A percentile compares a stretch with the other conserved stretches of the same genome.
These are phyloP conservation scores for Rubroboletus pulcherrimus DNA, from an alignment of 768 basidiomycete species.

Conservation along the genomic window DNA sequence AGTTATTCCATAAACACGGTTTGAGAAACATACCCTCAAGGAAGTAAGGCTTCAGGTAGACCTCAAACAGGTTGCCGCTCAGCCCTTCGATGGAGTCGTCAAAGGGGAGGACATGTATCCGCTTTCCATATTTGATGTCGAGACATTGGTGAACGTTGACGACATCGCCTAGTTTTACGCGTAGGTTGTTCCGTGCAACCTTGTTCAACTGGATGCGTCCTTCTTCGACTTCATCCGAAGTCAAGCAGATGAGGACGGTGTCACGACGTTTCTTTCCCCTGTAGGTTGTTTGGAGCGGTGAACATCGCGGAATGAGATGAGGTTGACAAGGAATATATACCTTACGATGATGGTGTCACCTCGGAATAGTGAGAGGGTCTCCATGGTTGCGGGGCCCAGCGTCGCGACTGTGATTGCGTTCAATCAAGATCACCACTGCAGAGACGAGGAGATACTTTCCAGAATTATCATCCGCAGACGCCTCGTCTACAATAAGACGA, in stretches of 20 bases:
- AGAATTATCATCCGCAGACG: conserved; percentile 93
- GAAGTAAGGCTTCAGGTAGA: conserved; percentile 99
- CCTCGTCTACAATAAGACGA: conserved; percentile 96
- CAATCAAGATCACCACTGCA: conserved; percentile 12
- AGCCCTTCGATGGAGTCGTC: conserved; percentile 98
- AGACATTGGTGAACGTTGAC: conserved; percentile 94
- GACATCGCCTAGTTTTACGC: conserved; percentile 95
- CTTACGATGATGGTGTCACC: conserved; percentile 95
- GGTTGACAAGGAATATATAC: conserved; percentile 40
- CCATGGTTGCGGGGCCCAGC: conserved; percentile 96
- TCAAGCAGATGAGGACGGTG: conserved; percentile 94
- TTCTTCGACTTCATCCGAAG: conserved; percentile 95
- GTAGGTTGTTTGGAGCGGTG: conserved; percentile 1
- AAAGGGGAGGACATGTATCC: conserved; percentile 94
- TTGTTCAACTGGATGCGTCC: conserved; percentile 99
- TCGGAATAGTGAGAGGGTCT: conserved; percentile 86
- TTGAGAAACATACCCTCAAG: conserved; percentile 64
- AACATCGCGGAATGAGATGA: background rate
- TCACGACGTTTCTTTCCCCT: conserved; percentile 98
- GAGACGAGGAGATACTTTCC: conserved; percentile 43
- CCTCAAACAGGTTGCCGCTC: conserved; percentile 97
- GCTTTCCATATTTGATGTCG: conserved; percentile 99
- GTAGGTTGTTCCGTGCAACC: conserved; percentile 98
- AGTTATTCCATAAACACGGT: background rate
- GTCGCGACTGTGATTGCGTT: conserved; percentile 66